phyloP scores from a whole-genome alignment of 2,329 filamentous ascomycete genomes.

The Venturia aucupariae region DNA sequence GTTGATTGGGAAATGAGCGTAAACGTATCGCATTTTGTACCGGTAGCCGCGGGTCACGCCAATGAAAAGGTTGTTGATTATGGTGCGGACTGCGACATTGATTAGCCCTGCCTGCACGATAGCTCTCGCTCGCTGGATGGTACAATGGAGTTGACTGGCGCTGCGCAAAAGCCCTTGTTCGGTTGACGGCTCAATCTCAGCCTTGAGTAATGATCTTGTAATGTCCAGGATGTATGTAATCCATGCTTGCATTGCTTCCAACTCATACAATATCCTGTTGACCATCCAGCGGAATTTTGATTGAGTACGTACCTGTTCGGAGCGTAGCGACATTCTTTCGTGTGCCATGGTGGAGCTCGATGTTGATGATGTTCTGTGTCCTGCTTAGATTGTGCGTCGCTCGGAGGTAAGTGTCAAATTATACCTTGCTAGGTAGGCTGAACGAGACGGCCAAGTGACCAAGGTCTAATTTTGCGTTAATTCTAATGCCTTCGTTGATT shows the following conservation, averaged over 20 bases:
- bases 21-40: conserved; percentile 99
- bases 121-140: background rate
- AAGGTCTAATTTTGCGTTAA: conserved; percentile 46
- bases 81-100: conserved; percentile 90
- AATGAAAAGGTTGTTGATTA: conserved; percentile 98
- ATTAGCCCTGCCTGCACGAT: background rate
- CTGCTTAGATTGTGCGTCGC: background rate
- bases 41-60: conserved; percentile 99
- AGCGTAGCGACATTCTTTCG: conserved; percentile 86
- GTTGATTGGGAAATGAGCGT: conserved; percentile 99
- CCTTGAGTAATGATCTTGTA: background rate
- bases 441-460: conserved; percentile 96
- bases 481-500: background rate
- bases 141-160: background rate
- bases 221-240: background rate
- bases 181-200: background rate
- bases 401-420: background rate
- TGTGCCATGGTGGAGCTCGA: conserved; percentile 96
- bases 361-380: conserved; percentile 64
- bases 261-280: background rate
- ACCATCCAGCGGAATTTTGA: background rate
- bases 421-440: conserved; percentile 61
- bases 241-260: background rate
- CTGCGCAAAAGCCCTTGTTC: background rate
- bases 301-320: background rate